Base-by-base conservation (phyloP, 768 basidiomycete genomes). In the Hypholoma fasciculare region DNA sequence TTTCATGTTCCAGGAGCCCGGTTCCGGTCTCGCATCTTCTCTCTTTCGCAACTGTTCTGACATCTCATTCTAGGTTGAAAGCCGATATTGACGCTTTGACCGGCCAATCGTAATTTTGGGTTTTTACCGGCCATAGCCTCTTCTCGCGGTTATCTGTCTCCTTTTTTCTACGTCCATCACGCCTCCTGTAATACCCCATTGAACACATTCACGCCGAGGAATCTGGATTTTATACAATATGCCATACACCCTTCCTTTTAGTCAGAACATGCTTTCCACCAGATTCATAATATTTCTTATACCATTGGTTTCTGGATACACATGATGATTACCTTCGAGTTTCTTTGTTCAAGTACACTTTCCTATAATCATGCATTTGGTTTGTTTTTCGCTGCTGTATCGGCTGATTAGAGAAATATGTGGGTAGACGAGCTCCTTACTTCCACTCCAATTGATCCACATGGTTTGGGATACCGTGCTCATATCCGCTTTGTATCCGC, bases 31-130 rank as follows among this genome's bases (percentile, higher is more conserved):
- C 27, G 27, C 27, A 30, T 30, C 3, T 34, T 34, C 30, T 9
- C 30, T 34, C 30, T 34, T 34, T 34, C 30, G 6, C 30, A 34
- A 34, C 30, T 34, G 30, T 34, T 34, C 59, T 49, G 42, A 57
- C 57, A 23, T 67, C 63, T 56, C 67, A 61, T 62, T 61, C 71
- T 74, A 91, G 89, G 77, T 76, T 90, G 71, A 85, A 86, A 62
- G 87, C 83, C 70, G 89, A 91, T 62, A 61, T 89, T 60, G 85
- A 82, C 50, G 66, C 70, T 43, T 73, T 83, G 50, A 75, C 62
- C 30, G 76, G 81, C 13, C 54, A 52, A 26, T 50, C 49, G 30
- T 50, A 49, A 50, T 26, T 30, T 40, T 26, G 23, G 17, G 34
- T 23, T 34, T 39, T 51, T 17, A 40, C 26, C 56, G 12, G 20